A percentile compares a stretch with the other conserved stretches of the same genome.
Evolutionary conservation across 768 basidiomycete species (phyloP).

Genomic region (Dentipellis sp.): DNA sequence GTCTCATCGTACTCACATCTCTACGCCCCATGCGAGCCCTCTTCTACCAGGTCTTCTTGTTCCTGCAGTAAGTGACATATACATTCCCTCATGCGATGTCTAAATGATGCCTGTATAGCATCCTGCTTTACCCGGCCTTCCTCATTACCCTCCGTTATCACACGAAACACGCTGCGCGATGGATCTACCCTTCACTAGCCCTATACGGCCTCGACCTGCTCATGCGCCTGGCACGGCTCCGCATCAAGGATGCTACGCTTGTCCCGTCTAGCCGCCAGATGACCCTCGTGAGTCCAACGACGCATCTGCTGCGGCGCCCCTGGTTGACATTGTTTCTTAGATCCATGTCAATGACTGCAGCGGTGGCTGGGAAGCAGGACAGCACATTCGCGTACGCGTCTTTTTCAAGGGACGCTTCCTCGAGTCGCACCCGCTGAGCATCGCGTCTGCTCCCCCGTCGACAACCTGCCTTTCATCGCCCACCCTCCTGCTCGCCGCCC

Average conservation of each 20-base stretch:
- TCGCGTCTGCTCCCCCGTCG: conserved; percentile 54
- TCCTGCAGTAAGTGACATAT: conserved; percentile 46
- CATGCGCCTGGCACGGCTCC: conserved; percentile 56
- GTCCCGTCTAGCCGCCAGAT: conserved; percentile 53
- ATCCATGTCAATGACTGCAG: conserved; percentile 46
- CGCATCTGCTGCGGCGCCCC: neutral
- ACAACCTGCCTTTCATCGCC: conserved; percentile 36
- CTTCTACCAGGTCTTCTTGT: conserved; percentile 63
- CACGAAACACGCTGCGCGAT: conserved; percentile 68
- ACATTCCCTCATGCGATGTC: neutral
- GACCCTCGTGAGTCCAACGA: conserved; percentile 48
- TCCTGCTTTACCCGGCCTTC: conserved; percentile 44
- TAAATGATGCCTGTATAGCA: conserved; percentile 20
- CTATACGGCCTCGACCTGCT: conserved; percentile 76
- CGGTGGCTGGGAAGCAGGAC: conserved; percentile 51
- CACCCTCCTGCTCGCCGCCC: conserved; percentile 53
- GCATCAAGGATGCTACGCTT: conserved; percentile 70
- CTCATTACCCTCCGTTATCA: conserved; percentile 76
- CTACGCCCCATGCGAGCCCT: conserved; percentile 50
- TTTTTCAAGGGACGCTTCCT: conserved; percentile 49
- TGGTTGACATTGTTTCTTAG: conserved; percentile 18
- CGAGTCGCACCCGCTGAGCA: conserved; percentile 77
- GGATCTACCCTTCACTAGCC: conserved; percentile 76
- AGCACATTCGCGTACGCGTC: conserved; percentile 41
- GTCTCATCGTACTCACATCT: conserved; percentile 56